Evolutionary conservation across 352 stramenopile species (phyloP).

Genomic region (Phytophthora europaea): DNA sequence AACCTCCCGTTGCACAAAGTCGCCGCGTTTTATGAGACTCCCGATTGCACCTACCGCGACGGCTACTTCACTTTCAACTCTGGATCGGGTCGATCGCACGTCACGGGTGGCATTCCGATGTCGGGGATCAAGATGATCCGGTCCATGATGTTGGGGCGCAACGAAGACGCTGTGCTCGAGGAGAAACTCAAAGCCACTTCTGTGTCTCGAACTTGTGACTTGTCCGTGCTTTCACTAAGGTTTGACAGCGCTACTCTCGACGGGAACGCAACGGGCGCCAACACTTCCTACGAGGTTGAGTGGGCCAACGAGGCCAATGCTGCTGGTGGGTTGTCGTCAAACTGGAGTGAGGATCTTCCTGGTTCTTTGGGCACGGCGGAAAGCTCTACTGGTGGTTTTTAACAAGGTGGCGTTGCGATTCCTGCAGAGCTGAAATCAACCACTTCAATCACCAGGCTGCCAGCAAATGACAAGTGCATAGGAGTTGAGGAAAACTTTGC

Average conservation of each 20-base stretch:
- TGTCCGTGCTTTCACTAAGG: neutral
- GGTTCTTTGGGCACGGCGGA: neutral
- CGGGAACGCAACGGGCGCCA: neutral
- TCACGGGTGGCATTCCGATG: neutral
- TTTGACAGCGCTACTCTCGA: neutral
- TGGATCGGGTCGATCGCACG: neutral
- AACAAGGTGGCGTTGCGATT: neutral
- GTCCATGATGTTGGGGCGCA: slow-evolving; percentile 19
- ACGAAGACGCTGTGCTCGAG: slow-evolving; percentile 2
- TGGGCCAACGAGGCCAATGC: neutral
- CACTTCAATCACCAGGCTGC: too few relatives aligned
- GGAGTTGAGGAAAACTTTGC: too few relatives aligned
- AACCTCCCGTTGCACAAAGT: slow-evolving; percentile 17
- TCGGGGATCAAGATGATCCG: neutral
- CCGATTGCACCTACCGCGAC: slow-evolving; percentile 10
- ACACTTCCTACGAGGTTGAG: slow-evolving; percentile 3
- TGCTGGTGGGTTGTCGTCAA: neutral
- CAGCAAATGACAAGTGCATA: too few relatives aligned
- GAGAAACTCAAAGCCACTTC: neutral
- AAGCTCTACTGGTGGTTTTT: neutral
- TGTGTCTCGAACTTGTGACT: neutral
- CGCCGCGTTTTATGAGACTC: slow-evolving; percentile 22
- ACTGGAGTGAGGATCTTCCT: neutral
- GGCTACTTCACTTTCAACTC: slow-evolving; percentile 13
- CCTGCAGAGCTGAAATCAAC: too few relatives aligned